A percentile compares a stretch with the other conserved stretches of the same genome.
These are phyloP conservation scores for Phytophthora sp. DNA, from an alignment of 352 stramenopile species.

Conservation along the genomic window DNA sequence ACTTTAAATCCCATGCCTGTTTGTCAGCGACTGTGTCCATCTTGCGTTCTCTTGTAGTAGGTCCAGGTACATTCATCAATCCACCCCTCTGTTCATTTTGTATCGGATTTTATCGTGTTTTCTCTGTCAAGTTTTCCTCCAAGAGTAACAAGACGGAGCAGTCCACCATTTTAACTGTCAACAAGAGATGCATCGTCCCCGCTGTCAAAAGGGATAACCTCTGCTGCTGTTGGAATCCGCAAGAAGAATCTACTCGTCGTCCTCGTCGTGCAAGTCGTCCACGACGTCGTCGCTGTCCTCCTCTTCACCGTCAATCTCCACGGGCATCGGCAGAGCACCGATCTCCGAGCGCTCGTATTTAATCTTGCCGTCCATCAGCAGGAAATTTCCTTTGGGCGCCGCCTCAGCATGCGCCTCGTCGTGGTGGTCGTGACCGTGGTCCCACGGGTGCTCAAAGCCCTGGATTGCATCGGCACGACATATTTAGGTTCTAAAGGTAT, in stretches of 20 bases:
- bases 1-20: conserved; percentile 3
- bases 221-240: conserved; percentile 12
- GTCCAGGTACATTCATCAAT: conserved; percentile 27
- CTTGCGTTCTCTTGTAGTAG: neutral
- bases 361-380: conserved; percentile 55
- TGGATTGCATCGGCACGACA: conserved; percentile 27
- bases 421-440: conserved; percentile 71
- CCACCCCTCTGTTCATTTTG: conserved; percentile 26
- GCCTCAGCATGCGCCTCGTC: conserved; percentile 50
- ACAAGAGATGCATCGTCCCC: conserved; percentile 4
- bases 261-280: conserved; percentile 34
- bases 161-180: neutral
- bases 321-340: conserved; percentile 62
- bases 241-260: conserved; percentile 34
- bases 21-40: neutral
- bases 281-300: conserved; percentile 27
- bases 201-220: conserved; percentile 9
- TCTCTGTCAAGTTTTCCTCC: conserved; percentile 4
- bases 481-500: neutral
- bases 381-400: conserved; percentile 38
- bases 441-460: conserved; percentile 89
- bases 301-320: conserved; percentile 54
- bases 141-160: conserved; percentile 1
- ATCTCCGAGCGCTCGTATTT: conserved; percentile 76
- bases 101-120: conserved; percentile 32